phyloP scores from a whole-genome alignment of 768 basidiomycete genomes.

The Pisolithus microcarpus region DNA sequence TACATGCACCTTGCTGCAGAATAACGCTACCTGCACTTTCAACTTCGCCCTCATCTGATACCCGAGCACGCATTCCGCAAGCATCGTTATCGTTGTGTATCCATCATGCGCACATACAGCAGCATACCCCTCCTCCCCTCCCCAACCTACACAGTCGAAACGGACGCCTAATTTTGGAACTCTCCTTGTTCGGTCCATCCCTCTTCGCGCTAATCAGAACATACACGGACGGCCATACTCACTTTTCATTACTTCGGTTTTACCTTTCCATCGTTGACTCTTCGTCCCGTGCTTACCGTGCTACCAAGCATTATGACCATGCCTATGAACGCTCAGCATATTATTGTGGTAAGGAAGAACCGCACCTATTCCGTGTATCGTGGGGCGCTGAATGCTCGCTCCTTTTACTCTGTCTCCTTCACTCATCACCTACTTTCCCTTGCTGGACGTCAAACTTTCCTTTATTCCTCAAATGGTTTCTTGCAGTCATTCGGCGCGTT shows the following conservation, averaged over 20 bases:
- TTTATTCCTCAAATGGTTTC: background rate
- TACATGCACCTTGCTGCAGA: conserved; percentile 8
- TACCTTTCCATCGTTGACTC: background rate
- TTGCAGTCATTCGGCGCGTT: no score
- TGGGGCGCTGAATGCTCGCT: conserved; percentile 12
- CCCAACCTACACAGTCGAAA: conserved; percentile 4
- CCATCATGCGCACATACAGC: conserved; percentile 22
- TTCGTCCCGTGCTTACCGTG: conserved; percentile 6
- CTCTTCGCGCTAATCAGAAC: conserved; percentile 3
- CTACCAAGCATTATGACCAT: conserved; percentile 18
- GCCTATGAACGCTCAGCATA: conserved; percentile 21
- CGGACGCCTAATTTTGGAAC: conserved; percentile 12
- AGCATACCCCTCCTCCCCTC: conserved; percentile 18
- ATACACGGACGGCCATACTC: conserved; percentile 1
- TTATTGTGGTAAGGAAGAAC: conserved; percentile 15
- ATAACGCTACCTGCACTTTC: conserved; percentile 8
- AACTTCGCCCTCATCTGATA: conserved; percentile 15
- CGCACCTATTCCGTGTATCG: conserved; percentile 3
- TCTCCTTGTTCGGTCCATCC: conserved; percentile 4
- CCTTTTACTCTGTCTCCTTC: conserved; percentile 13
- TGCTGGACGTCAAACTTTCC: conserved; percentile 2
- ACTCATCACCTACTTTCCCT: background rate
- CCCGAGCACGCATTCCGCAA: conserved; percentile 22
- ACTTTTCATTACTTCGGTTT: background rate
- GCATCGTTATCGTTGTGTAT: conserved; percentile 29